Base-by-base conservation (phyloP, 805 yeast species). In the Candida easanensis region DNA sequence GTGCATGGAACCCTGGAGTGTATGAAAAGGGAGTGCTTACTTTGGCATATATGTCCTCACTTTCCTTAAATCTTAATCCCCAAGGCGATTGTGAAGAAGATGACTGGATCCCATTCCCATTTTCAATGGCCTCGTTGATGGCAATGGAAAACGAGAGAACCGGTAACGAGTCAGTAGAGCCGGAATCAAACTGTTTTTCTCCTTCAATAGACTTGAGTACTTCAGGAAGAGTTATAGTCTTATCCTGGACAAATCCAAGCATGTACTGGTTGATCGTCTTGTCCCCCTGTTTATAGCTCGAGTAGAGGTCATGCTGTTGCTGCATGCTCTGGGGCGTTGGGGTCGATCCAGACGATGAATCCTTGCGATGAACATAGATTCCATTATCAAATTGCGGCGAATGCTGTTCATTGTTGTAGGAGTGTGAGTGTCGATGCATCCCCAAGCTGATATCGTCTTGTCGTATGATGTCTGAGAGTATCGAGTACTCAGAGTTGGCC, bases 1-100 rank as follows among this genome's bases (percentile, higher is more conserved):
- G 71, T 36, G 82, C 79, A 63, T 89, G 97, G 62, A 84, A 91
- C 3, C 97, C 97, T 1, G 89, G 85, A 0, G 96, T 90, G 59
- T 93, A 91, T 8, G 90, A 77, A 58, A 85, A 93, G 1, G 98
- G 97, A 40, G 69, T 72, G 18, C 66, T 71, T 14, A 91, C 86
- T 39, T 78, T 73, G 17, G 84, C 80, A 65, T 91, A 93, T 13
- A 91, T 84, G 49, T 85, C 91, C 54, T 80, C 81, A 0, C 93
- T 88, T 49, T 84, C 87, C 44, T 71, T 73, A 60, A 65, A 79
- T 19, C 68, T 53, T 21, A 74, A 51, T 1, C 78, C 79, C 54
- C 72, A 46, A 17, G 38, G 42, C n/a, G 53, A 46, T 11, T 27
- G 40, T 13, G 50, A 50, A 10, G 36, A 35, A n/a, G 38, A 42